Evolutionary conservation across 2,329 filamentous ascomycete species (phyloP), one percentile per base, ranked within the genome.

Genomic region (Didymella pomorum): DNA sequence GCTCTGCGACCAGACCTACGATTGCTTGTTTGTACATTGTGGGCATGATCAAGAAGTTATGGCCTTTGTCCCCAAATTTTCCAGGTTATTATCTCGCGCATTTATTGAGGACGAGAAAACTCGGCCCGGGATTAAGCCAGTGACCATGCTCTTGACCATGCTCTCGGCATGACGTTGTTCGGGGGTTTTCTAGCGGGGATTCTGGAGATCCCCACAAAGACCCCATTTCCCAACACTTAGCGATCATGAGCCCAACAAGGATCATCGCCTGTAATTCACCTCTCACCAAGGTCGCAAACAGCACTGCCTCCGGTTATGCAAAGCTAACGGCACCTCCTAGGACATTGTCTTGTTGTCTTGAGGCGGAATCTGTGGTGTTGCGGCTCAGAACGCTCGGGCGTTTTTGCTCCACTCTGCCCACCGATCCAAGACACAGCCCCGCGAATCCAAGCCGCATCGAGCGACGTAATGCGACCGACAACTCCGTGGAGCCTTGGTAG

Each of bases 111-210:
- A 14, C 1, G 11, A 23, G 18, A 7, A 20, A 26, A 42, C 25
- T 48, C 45, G 52, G 52, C 10, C 45, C 45, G 52, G 26, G 26
- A 48, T 25, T 4, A 35, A 26, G 25, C 26, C 14, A 42, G 44
- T 29, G 43, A n/a, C 31, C 31, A 35, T 33, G 31, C 31, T 29
- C 28, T 12, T 26, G 25, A 26, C 25, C 8, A 26, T 9, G 26
- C 29, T 18, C 37, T 48, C 23, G 37, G 52, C 26, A 55, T 55
- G 52, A 55, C 52, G 52, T 55, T 44, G 33, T 37, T 48, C 45
- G 37, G 52, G 45, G 39, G 4, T 43, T 33, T 28, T 49, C 28
- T 14, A 12, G 37, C 35, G 39, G 52, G 25, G 21, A 14, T 9
- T 20, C 37, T 28, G 41, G 41, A 35, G 49, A 37, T 52, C 50